phyloP scores from a whole-genome alignment of 1,284 basidiomycete species.

The Apiotrichum sp. region DNA sequence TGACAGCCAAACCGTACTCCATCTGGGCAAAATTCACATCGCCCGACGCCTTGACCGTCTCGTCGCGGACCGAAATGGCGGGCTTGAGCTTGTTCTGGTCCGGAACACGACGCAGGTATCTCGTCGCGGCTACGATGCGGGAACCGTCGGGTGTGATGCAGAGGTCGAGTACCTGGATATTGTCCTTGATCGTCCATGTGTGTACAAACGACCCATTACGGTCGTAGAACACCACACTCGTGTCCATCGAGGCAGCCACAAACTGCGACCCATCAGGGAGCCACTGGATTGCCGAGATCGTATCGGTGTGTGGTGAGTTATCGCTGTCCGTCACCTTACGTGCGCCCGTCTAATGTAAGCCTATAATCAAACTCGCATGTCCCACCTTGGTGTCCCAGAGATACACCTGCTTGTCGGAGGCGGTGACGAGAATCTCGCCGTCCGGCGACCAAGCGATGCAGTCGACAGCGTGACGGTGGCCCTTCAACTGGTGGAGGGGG shows the following conservation, averaged over 20 bases:
- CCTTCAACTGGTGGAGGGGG: constrained; percentile 49
- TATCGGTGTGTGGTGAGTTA: constrained; percentile 60
- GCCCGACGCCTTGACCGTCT: neutral
- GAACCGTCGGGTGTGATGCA: constrained; percentile 78
- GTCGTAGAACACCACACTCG: constrained; percentile 73
- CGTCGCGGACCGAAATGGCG: constrained; percentile 29
- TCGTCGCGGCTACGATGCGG: constrained; percentile 75
- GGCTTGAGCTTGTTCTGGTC: constrained; percentile 34
- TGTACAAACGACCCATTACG: constrained; percentile 58
- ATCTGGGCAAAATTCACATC: constrained; percentile 28
- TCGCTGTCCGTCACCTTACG: constrained; percentile 14
- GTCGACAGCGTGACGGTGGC: constrained; percentile 71
- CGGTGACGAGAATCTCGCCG: constrained; percentile 72
- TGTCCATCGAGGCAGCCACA: constrained; percentile 83
- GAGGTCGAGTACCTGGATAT: constrained; percentile 77
- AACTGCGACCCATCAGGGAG: constrained; percentile 82
- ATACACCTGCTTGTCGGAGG: constrained; percentile 69
- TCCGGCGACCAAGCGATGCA: constrained; percentile 86
- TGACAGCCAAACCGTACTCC: constrained; percentile 35
- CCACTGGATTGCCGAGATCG: constrained; percentile 81
- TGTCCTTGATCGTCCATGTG: constrained; percentile 62
- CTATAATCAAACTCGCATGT: neutral
- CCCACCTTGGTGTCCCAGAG: constrained; percentile 78
- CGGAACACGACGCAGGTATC: constrained; percentile 49
- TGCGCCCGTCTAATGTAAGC: constrained; percentile 26